These are phyloP conservation scores for Cercospora sp. DNA, from an alignment of 2,329 filamentous ascomycete genomes.

Conservation along the genomic window DNA sequence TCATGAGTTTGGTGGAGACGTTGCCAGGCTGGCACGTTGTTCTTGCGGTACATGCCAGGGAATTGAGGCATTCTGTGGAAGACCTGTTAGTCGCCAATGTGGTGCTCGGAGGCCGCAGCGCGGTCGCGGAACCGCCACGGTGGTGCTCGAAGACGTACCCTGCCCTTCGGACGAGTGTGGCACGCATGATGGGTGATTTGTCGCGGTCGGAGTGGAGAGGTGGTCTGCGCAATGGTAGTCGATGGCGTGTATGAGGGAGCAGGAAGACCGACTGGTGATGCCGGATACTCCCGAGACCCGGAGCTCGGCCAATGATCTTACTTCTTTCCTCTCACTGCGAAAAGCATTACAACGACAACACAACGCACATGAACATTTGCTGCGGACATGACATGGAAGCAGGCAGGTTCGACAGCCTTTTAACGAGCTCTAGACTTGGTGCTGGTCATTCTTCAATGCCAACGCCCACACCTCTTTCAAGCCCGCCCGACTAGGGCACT, in stretches of 20 bases:
- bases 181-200: slow-evolving; percentile 18
- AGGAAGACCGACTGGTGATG: neutral
- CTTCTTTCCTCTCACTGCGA: neutral
- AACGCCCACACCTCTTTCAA: neutral
- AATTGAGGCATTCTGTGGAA: slow-evolving; percentile 25
- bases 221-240: neutral
- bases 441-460: neutral
- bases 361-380: neutral
- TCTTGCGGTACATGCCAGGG: slow-evolving; percentile 64
- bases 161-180: slow-evolving; percentile 16
- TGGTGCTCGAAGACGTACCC: slow-evolving; percentile 9
- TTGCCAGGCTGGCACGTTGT: slow-evolving; percentile 75
- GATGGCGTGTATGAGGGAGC: neutral
- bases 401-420: neutral
- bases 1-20: slow-evolving; percentile 72
- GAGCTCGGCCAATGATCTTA: slow-evolving; percentile 5
- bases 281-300: neutral
- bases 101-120: slow-evolving; percentile 1
- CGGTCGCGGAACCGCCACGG: neutral
- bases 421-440: neutral
- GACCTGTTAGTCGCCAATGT: slow-evolving; percentile 10
- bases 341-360: neutral
- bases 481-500: neutral
- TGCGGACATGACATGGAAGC: neutral
- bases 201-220: slow-evolving; percentile 4